phyloP scores from a whole-genome alignment of 2,329 filamentous ascomycete species.

The Epichloe sp. region DNA sequence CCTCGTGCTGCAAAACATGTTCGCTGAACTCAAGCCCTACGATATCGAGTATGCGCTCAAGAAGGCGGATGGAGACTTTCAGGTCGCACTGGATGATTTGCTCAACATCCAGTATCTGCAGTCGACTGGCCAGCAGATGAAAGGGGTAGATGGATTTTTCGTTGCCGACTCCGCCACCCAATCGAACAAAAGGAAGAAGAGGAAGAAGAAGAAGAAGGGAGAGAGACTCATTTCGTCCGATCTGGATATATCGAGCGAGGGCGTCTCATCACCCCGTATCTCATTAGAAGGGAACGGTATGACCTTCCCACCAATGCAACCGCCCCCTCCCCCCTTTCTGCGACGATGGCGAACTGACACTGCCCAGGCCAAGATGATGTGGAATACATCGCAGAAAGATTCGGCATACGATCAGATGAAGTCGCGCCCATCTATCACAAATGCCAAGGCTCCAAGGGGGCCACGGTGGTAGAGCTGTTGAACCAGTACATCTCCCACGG shows the following conservation, averaged over 20 bases:
- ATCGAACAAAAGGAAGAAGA: conserved; percentile 24
- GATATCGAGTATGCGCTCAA: conserved; percentile 55
- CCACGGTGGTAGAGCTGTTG: conserved; percentile 28
- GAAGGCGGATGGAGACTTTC: conserved; percentile 53
- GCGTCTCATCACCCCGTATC: conserved; percentile 8
- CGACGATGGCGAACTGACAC: not conserved
- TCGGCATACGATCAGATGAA: conserved; percentile 27
- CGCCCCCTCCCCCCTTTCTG: not conserved
- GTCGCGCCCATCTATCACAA: conserved; percentile 28
- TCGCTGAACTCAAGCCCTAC: conserved; percentile 52
- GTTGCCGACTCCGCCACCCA: conserved; percentile 32
- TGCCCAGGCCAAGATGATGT: conserved; percentile 25
- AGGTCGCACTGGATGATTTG: conserved; percentile 63
- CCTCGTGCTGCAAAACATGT: conserved; percentile 52
- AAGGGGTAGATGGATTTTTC: conserved; percentile 74
- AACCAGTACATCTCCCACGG: conserved; percentile 28
- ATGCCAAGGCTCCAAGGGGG: conserved; percentile 24
- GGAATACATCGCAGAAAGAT: conserved; percentile 29
- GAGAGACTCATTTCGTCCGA: conserved; percentile 13
- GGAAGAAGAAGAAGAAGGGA: conserved; percentile 15
- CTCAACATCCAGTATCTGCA: conserved; percentile 69
- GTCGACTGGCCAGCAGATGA: conserved; percentile 47
- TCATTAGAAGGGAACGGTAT: not conserved
- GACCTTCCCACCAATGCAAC: not conserved
- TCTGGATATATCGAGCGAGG: conserved; percentile 8